phyloP scores from a whole-genome alignment of 2,329 filamentous ascomycete species.

The Hymenoscyphus occultus region DNA sequence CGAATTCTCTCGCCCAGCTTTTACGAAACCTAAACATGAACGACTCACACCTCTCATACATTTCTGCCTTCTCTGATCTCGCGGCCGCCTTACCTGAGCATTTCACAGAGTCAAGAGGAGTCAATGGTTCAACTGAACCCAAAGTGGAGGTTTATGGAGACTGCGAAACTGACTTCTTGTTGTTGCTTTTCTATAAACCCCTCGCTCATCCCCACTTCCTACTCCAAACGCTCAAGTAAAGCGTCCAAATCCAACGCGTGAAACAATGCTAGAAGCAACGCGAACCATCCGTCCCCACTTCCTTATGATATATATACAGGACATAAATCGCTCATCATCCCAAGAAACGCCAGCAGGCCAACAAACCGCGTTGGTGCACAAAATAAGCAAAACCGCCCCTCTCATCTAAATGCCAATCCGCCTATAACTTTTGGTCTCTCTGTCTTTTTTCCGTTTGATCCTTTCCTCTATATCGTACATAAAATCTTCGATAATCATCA shows the following conservation, averaged over 20 bases:
- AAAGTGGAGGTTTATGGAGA: conserved; percentile 9
- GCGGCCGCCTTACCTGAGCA: too few relatives aligned
- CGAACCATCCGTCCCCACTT: neutral
- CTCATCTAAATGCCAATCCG: conserved; percentile 8
- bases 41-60: neutral
- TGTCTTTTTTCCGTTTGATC: conserved; percentile 6
- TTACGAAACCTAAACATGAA: neutral
- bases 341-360: conserved; percentile 10
- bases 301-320: conserved; percentile 8
- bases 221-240: neutral
- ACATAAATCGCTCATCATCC: conserved; percentile 5
- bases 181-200: neutral
- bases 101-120: neutral
- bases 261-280: conserved; percentile 7
- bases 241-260: conserved; percentile 1
- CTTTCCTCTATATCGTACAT: conserved; percentile 12
- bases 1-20: neutral
- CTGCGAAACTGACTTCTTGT: conserved; percentile 7
- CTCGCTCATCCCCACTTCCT: neutral
- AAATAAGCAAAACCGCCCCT: conserved; percentile 1
- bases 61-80: too few relatives aligned
- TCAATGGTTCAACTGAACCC: neutral
- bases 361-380: conserved; percentile 7
- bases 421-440: conserved; percentile 9
- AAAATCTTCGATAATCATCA: neutral